Conservation (phyloP, 2,329 filamentous ascomycete genomes). For the Nemania sp. region DNA sequence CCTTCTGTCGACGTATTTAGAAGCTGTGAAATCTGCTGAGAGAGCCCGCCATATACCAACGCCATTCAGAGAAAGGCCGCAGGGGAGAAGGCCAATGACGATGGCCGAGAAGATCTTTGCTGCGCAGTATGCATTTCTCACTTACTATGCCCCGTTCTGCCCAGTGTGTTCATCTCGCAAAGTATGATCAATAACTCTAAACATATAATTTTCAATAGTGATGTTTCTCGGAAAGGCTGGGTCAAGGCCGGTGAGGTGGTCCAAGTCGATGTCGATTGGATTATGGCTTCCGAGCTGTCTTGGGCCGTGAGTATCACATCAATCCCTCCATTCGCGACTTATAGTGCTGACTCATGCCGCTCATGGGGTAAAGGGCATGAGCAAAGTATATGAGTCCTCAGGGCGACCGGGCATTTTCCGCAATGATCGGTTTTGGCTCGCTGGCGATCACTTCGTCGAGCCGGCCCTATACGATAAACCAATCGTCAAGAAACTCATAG, state of each 20-base stretch:
- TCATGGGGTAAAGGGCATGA: constrained; percentile 40
- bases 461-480: constrained; percentile 45
- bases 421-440: constrained; percentile 55
- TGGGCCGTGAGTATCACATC: constrained; percentile 37
- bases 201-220: too few species aligned
- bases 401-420: constrained; percentile 49
- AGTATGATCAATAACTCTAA: too few species aligned
- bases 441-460: constrained; percentile 53
- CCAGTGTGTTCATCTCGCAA: too few species aligned
- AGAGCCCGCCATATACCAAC: constrained; percentile 10
- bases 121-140: too few species aligned
- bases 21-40: constrained; percentile 38
- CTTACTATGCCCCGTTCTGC: too few species aligned
- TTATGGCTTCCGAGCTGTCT: constrained; percentile 48
- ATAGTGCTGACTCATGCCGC: background rate
- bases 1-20: constrained; percentile 35
- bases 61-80: constrained; percentile 17
- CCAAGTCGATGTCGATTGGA: constrained; percentile 49
- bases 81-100: constrained; percentile 42
- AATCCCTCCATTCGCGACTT: background rate
- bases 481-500: constrained; percentile 42
- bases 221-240: constrained; percentile 39
- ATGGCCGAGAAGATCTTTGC: constrained; percentile 51
- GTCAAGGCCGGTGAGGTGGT: constrained; percentile 46
- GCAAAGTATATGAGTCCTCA: constrained; percentile 44